These are phyloP conservation scores for Trichoderma asperelloides DNA, from an alignment of 495 filamentous ascomycete species.

Conservation along the genomic window DNA sequence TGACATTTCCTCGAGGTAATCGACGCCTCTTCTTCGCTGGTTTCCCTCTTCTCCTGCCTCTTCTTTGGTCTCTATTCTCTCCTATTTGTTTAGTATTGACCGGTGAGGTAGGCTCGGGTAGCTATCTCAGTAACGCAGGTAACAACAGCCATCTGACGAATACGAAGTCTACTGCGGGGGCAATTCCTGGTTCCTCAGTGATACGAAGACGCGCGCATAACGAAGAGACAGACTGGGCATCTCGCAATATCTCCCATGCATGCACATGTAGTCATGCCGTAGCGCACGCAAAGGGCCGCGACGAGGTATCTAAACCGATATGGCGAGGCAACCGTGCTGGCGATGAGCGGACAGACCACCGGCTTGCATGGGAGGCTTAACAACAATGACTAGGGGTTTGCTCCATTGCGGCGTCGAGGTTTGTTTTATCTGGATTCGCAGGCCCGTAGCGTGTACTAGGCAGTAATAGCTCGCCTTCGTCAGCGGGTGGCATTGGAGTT, in stretches of 20 bases:
- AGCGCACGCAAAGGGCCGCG: background rate
- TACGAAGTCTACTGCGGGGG: constrained; percentile 8
- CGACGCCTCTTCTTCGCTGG: background rate
- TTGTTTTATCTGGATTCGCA: background rate
- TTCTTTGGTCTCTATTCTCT: background rate
- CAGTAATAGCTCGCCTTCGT: background rate
- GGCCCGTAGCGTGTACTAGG: background rate
- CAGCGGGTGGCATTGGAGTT: constrained; percentile 1
- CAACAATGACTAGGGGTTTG: background rate
- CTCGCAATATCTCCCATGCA: background rate
- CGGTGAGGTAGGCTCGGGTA: background rate
- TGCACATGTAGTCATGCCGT: background rate
- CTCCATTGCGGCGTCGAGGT: constrained; percentile 6
- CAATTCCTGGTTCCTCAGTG: constrained; percentile 3
- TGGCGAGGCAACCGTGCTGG: background rate
- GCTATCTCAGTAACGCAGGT: background rate
- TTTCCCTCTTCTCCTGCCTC: background rate
- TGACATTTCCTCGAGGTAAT: background rate
- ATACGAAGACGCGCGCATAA: constrained; percentile 5
- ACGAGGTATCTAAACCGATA: background rate
- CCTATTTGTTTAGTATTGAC: background rate
- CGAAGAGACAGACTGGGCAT: constrained; percentile 3
- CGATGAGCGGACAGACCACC: background rate
- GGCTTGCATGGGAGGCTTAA: background rate
- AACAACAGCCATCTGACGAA: background rate